Evolutionary conservation across 805 yeast genomes (phyloP).

Genomic region (Spathaspora sp.): DNA sequence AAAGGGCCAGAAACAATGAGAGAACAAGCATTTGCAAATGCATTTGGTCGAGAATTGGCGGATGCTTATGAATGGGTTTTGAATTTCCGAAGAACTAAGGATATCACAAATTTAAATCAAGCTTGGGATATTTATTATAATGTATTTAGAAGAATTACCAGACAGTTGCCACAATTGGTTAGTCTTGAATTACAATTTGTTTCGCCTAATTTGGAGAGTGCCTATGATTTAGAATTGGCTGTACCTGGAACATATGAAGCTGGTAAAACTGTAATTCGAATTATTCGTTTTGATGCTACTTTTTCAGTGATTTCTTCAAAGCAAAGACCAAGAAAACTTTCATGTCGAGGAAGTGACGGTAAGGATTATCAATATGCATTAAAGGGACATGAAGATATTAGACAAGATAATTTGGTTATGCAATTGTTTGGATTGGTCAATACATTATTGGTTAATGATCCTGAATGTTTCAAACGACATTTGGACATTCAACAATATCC

Average conservation of each 20-base stretch:
- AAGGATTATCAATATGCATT: slow-evolving; percentile 76
- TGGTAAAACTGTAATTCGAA: slow-evolving; percentile 72
- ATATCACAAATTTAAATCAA: slow-evolving; percentile 84
- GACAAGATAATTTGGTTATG: slow-evolving; percentile 97
- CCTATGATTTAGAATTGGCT: slow-evolving; percentile 78
- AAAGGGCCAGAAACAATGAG: slow-evolving; percentile 89
- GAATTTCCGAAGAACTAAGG: slow-evolving; percentile 80
- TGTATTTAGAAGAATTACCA: slow-evolving; percentile 85
- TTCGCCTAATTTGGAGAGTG: slow-evolving; percentile 82
- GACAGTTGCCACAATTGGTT: slow-evolving; percentile 84
- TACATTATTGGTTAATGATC: slow-evolving; percentile 80
- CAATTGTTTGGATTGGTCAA: slow-evolving; percentile 95
- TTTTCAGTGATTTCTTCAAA: slow-evolving; percentile 88
- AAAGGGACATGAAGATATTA: slow-evolving; percentile 96
- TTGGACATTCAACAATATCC: slow-evolving; percentile 88
- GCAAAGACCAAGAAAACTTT: slow-evolving; percentile 88
- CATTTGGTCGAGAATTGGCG: slow-evolving; percentile 87
- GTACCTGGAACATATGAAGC: slow-evolving; percentile 93
- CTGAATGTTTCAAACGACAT: slow-evolving; percentile 95
- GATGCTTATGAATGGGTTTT: slow-evolving; percentile 94
- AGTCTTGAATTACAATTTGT: slow-evolving; percentile 88
- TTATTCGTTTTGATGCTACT: slow-evolving; percentile 73
- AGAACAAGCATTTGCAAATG: slow-evolving; percentile 87
- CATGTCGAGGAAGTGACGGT: slow-evolving; percentile 86
- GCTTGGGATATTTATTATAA: slow-evolving; percentile 97